phyloP scores from a whole-genome alignment of 2,329 filamentous ascomycete genomes.

The Claviceps arundinis region DNA sequence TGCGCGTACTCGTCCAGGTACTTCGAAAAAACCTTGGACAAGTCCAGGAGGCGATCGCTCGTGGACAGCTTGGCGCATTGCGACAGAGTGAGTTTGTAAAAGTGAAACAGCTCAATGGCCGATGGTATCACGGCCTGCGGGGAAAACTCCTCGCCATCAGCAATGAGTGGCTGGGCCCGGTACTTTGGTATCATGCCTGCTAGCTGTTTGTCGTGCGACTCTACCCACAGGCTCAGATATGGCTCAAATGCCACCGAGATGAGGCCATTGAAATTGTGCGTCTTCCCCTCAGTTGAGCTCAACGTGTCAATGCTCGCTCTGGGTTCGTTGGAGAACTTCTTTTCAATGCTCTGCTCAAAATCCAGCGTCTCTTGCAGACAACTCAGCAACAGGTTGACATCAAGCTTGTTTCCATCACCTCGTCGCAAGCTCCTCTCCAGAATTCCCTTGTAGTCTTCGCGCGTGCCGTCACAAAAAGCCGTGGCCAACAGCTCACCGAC shows the following conservation, averaged over 20 bases:
- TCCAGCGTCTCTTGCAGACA: conserved; percentile 93
- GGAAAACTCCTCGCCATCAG: conserved; percentile 83
- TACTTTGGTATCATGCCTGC: conserved; percentile 78
- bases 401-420: conserved; percentile 62
- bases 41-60: conserved; percentile 69
- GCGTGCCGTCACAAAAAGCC: conserved; percentile 86
- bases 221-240: conserved; percentile 92
- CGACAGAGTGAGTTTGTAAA: conserved; percentile 82
- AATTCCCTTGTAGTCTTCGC: conserved; percentile 91
- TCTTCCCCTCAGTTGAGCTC: conserved; percentile 61
- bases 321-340: conserved; percentile 59
- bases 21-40: conserved; percentile 75
- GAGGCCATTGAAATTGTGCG: conserved; percentile 70
- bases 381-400: conserved; percentile 77
- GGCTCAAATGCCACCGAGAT: conserved; percentile 97
- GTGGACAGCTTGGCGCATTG: conserved; percentile 96
- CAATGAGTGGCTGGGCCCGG: conserved; percentile 65
- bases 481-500: conserved; percentile 84
- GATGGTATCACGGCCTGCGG: conserved; percentile 81
- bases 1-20: conserved; percentile 94
- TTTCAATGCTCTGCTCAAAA: conserved; percentile 86
- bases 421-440: conserved; percentile 76
- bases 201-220: conserved; percentile 84
- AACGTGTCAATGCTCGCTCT: conserved; percentile 84
- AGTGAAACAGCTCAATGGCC: conserved; percentile 93